phyloP scores from a whole-genome alignment of 176 grass and related monocot species.

The barley (Hordeum vulgare) region MorexV3_pseudomolecules_assembly NC_058524.1:564824756-564825255 shows the following conservation, averaged over 20 bases:
- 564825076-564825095: not conserved
- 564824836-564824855: slow-evolving; percentile 31
- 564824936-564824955: slow-evolving; percentile 48
- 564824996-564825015: slow-evolving; percentile 44
- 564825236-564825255: not conserved
- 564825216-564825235: slow-evolving; percentile 10
- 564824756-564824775: slow-evolving; percentile 63
- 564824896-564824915: not conserved
- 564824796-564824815: slow-evolving; percentile 61
- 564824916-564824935: slow-evolving; percentile 36
- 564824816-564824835: slow-evolving; percentile 73
- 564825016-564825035: slow-evolving; percentile 18
- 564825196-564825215: slow-evolving; percentile 17
- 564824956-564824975: slow-evolving; percentile 47
- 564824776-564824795: slow-evolving; percentile 53
- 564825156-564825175: slow-evolving; percentile 78
- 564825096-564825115: slow-evolving; percentile 38
- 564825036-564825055: not conserved
- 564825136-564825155: slow-evolving; percentile 68
- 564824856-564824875: not conserved
- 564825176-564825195: slow-evolving; percentile 77
- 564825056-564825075: slow-evolving; percentile 6
- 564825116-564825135: slow-evolving; percentile 65
- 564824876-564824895: slow-evolving; percentile 8
- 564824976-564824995: slow-evolving; percentile 42